A percentile compares a stretch with the other conserved stretches of the same genome.
Conservation (phyloP, 2,329 filamentous ascomycete species). For the Phyllosticta capitalensis region DNA sequence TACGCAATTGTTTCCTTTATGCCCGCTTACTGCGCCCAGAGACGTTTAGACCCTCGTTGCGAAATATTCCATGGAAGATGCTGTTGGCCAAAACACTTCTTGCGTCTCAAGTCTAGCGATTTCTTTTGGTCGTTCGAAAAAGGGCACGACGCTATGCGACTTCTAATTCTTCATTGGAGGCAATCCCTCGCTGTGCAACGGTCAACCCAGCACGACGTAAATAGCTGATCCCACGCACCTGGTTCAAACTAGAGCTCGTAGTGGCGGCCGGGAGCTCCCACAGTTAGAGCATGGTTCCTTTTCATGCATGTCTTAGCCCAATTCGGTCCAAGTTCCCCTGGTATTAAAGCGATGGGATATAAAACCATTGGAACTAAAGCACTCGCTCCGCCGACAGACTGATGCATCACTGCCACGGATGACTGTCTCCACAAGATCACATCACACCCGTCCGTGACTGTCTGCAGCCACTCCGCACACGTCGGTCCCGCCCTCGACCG, state of each 20-base stretch:
- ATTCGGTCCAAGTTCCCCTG: not conserved
- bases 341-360: not conserved
- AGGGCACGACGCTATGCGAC: not conserved
- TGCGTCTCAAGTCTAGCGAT: too few species aligned
- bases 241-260: not conserved
- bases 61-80: too few species aligned
- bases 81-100: too few species aligned
- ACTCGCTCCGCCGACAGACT: not conserved
- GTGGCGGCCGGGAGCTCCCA: not conserved
- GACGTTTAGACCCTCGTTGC: too few species aligned
- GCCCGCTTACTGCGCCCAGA: too few species aligned
- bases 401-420: not conserved
- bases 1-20: too few species aligned
- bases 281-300: not conserved
- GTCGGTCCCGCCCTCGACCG: not conserved
- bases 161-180: not conserved
- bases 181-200: not conserved
- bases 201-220: not conserved
- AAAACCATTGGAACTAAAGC: not conserved
- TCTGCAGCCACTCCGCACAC: not conserved
- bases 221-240: not conserved
- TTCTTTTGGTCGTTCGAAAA: too few species aligned
- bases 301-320: not conserved
- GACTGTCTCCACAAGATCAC: not conserved
- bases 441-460: not conserved